phyloP scores from a whole-genome alignment of 2,329 filamentous ascomycete genomes.

The Xylaria hypoxylon region DNA sequence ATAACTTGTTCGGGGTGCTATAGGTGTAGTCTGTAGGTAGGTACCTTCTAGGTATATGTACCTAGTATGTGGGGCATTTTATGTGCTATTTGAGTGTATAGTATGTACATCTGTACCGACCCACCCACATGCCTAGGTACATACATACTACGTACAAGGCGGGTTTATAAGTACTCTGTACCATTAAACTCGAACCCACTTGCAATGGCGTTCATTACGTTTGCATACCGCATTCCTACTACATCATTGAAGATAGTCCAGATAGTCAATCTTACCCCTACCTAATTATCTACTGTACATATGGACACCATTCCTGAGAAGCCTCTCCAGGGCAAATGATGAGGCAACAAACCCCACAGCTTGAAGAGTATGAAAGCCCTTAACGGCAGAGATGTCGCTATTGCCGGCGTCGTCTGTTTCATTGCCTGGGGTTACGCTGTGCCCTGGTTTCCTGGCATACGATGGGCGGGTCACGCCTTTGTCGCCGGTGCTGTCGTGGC shows the following conservation, averaged over 20 bases:
- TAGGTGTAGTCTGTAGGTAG: no score
- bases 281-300: background rate
- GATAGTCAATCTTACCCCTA: no score
- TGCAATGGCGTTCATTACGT: no score
- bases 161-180: no score
- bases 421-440: constrained; percentile 89
- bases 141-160: no score
- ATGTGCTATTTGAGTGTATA: no score
- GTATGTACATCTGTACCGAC: no score
- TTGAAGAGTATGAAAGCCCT: constrained; percentile 70
- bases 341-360: constrained; percentile 50
- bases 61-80: no score
- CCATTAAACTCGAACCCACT: no score
- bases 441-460: constrained; percentile 83
- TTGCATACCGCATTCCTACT: background rate
- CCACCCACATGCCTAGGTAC: no score
- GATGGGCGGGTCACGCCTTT: constrained; percentile 89
- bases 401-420: constrained; percentile 77
- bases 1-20: no score
- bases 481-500: constrained; percentile 73
- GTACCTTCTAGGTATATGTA: no score
- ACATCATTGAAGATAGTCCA: background rate
- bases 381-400: constrained; percentile 76
- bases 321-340: constrained; percentile 47
- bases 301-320: constrained; percentile 4